These are phyloP conservation scores for Cyberlindnera samutprakarnensis DNA, from an alignment of 805 yeast genomes.

Conservation along the genomic window DNA sequence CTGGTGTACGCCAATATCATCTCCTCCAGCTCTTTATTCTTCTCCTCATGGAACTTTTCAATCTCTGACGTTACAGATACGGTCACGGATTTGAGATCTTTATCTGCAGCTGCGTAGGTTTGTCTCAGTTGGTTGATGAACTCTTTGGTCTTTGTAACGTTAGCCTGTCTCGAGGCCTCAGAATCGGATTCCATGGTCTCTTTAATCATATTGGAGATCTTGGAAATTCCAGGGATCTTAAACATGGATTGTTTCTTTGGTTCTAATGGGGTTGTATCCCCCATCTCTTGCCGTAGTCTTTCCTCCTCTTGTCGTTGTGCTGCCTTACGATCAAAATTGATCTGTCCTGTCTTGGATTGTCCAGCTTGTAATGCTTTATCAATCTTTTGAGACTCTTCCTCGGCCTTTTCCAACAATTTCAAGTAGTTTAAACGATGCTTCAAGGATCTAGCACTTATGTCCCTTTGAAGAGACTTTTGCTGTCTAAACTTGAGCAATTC, in stretches of 20 bases:
- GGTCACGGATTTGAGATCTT: conserved; percentile 43
- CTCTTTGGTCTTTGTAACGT: conserved; percentile 34
- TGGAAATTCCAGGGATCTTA: conserved; percentile 46
- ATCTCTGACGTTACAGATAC: conserved; percentile 35
- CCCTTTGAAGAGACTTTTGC: conserved; percentile 40
- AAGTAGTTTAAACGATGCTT: conserved; percentile 26
- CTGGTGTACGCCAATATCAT: conserved; percentile 48
- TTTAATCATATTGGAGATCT: conserved; percentile 43
- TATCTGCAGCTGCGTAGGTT: conserved; percentile 44
- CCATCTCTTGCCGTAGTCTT: conserved; percentile 3
- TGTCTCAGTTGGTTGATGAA: conserved; percentile 40
- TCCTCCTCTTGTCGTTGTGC: conserved; percentile 14
- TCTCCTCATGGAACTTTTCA: conserved; percentile 38
- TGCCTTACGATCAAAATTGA: conserved; percentile 21
- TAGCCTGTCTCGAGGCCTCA: conserved; percentile 50
- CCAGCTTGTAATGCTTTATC: conserved; percentile 23
- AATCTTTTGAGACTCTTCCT: conserved; percentile 36
- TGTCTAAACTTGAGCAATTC: conserved; percentile 47
- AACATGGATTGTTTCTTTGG: conserved; percentile 29
- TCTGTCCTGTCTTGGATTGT: conserved; percentile 20
- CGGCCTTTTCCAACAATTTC: conserved; percentile 32
- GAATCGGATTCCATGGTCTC: conserved; percentile 65
- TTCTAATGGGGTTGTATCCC: conserved; percentile 12
- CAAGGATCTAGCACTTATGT: conserved; percentile 33
- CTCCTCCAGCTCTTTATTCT: conserved; percentile 42